These are phyloP conservation scores for Teunomyces tritomae DNA, from an alignment of 805 yeast genomes.

Conservation along the genomic window DNA sequence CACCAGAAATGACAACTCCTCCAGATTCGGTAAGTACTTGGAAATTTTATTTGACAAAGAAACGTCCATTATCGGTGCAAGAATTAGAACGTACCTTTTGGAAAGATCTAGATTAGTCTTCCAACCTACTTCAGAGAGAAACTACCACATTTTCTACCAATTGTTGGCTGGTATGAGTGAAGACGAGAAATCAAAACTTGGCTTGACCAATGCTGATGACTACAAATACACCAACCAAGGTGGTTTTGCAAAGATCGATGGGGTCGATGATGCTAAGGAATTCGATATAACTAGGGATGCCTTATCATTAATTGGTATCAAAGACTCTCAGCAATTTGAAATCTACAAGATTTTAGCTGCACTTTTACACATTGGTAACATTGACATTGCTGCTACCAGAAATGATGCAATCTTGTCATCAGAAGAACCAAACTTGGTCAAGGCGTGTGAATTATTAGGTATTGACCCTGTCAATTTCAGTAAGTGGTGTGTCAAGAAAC, in stretches of 20 bases:
- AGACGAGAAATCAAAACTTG: slow-evolving; percentile 54
- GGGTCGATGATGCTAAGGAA: slow-evolving; percentile 81
- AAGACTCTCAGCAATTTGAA: slow-evolving; percentile 52
- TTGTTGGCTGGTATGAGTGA: slow-evolving; percentile 67
- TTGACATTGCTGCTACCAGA: slow-evolving; percentile 79
- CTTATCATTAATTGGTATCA: slow-evolving; percentile 73
- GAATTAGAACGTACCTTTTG: slow-evolving; percentile 85
- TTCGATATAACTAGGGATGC: slow-evolving; percentile 76
- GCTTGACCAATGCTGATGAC: slow-evolving; percentile 63
- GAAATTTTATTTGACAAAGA: slow-evolving; percentile 80
- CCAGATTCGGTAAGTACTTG: slow-evolving; percentile 94
- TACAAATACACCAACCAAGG: slow-evolving; percentile 88
- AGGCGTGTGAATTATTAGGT: slow-evolving; percentile 83
- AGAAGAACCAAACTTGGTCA: slow-evolving; percentile 81
- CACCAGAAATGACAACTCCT: slow-evolving; percentile 94
- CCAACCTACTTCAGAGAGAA: slow-evolving; percentile 88
- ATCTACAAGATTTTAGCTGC: slow-evolving; percentile 84
- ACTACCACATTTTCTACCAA: slow-evolving; percentile 94
- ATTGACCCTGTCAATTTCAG: slow-evolving; percentile 71
- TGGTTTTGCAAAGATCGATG: slow-evolving; percentile 65
- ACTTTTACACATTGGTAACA: slow-evolving; percentile 88
- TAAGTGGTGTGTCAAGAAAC: slow-evolving; percentile 91
- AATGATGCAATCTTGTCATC: slow-evolving; percentile 76
- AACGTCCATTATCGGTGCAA: slow-evolving; percentile 87
- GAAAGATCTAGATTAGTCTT: slow-evolving; percentile 94